These are phyloP conservation scores for Clavispora fructus DNA, from an alignment of 805 yeast species.

Conservation along the genomic window DNA sequence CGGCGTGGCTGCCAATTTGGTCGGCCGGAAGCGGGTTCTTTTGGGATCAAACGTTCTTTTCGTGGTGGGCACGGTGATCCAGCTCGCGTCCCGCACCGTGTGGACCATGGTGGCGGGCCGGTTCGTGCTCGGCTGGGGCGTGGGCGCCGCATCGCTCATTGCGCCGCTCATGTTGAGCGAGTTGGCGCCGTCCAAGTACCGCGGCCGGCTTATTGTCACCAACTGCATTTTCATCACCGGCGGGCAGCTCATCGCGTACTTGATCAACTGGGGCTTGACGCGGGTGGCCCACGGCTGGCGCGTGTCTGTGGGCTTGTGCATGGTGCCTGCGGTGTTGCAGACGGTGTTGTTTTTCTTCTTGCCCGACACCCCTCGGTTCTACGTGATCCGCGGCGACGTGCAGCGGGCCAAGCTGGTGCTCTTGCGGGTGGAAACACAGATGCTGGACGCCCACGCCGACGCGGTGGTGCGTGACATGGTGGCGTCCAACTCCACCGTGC, in stretches of 20 bases:
- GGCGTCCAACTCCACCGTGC: constrained; percentile 37
- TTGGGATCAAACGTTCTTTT: constrained; percentile 80
- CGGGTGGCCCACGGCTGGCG: constrained; percentile 85
- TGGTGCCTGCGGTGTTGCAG: constrained; percentile 82
- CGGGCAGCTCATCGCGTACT: constrained; percentile 93
- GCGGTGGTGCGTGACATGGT: constrained; percentile 65
- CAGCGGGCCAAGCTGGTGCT: constrained; percentile 68
- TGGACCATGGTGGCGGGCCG: constrained; percentile 94
- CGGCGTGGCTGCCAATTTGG: constrained; percentile 73
- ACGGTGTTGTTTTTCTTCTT: constrained; percentile 71
- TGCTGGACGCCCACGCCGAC: constrained; percentile 59
- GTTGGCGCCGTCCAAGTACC: constrained; percentile 83
- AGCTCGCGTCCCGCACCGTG: constrained; percentile 71
- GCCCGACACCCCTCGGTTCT: constrained; percentile 94
- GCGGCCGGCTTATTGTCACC: constrained; percentile 87
- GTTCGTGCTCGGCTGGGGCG: constrained; percentile 93
- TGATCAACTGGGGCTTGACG: constrained; percentile 82
- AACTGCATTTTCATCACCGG: constrained; percentile 90
- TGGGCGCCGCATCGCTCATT: constrained; percentile 87
- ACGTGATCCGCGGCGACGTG: constrained; percentile 63
- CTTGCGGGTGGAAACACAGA: constrained; percentile 53
- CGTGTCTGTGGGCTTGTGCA: constrained; percentile 80
- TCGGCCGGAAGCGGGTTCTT: constrained; percentile 82
- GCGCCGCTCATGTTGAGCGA: constrained; percentile 94
- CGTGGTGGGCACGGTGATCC: constrained; percentile 78